Base-by-base conservation (phyloP, 225 moss, liverwort and hornwort genomes). In the Pseudoscleropodium purum region DNA sequence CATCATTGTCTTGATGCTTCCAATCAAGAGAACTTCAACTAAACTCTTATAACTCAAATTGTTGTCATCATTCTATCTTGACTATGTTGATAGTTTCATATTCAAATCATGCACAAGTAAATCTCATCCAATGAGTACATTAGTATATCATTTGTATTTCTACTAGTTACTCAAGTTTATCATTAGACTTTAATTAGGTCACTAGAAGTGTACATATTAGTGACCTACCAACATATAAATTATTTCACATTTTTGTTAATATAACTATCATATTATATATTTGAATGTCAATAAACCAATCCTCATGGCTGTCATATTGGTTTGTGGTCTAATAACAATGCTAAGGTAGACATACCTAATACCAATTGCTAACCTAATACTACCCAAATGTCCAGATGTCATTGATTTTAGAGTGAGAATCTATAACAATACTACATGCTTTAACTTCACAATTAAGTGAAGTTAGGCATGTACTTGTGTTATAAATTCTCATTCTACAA, bases 241-340 rank as follows among this genome's bases (percentile, higher is more conserved):
- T 8, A 13, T 34, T 3, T 34, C 13, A 51, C 2, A 51, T 76
- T 52, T 47, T 51, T 34, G 2, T 21, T 13, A 76, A 51, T 34
- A 21, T 21, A 76, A 27, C 13, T 34, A 51, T 21, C 59, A 59
- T 59, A 56, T 7, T 56, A 12, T 7, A 33, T 7, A 33, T 76
- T 76, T 51, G 13, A 4, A 51, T 34, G 51, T 13, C 13, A 34
- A 49, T 75, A 47, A 30, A 18, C 11, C 18, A 47, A 27, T 47
- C 30, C 0, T 75, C 31, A 18, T 75, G 4, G 11, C 11, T 4
- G 0, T 0, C 0, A 4, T 30, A 45, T 75, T 30, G 6, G 10
- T 29, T 30, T 75, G 30, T 45, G 30, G 47, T 75, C 6, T 47
- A 30, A 47, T 47, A 47, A 75, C 17, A 27, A 73, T 43, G 43